Evolutionary conservation across 2,329 filamentous ascomycete genomes (phyloP).

Genomic region (Lachnellula willkommii): DNA sequence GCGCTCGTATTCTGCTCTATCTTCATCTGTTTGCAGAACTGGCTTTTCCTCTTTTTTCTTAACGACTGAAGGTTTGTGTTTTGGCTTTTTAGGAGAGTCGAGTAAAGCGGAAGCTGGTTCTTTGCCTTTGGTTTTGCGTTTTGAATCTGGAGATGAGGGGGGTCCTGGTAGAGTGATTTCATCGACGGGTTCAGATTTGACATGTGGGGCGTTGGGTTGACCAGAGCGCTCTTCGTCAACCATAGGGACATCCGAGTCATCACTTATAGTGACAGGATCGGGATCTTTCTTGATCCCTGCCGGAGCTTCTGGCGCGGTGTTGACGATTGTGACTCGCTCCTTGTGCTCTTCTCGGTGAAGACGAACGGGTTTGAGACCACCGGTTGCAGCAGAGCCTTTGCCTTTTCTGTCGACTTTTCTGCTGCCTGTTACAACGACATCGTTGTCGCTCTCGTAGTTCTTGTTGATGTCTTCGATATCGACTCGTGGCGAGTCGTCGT

Average conservation of each 20-base stretch:
- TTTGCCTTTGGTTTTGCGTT: conserved; percentile 9
- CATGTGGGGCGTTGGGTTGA: neutral
- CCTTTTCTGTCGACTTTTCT: conserved; percentile 7
- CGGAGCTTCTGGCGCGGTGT: conserved; percentile 14
- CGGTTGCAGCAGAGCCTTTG: conserved; percentile 8
- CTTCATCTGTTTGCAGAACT: conserved; percentile 47
- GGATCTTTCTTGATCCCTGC: conserved; percentile 1
- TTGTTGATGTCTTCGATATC: conserved; percentile 30
- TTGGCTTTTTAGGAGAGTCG: neutral
- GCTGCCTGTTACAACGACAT: conserved; percentile 4
- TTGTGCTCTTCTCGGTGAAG: conserved; percentile 29
- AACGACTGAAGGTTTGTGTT: neutral
- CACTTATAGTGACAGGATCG: neutral
- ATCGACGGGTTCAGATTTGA: neutral
- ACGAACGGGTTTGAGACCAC: conserved; percentile 26
- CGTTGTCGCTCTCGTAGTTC: conserved; percentile 16
- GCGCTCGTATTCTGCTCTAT: conserved; percentile 45
- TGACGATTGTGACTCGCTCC: conserved; percentile 27
- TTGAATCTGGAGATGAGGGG: conserved; percentile 6
- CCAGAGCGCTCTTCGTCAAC: conserved; percentile 12
- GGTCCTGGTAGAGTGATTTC: neutral
- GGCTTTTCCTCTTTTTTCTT: conserved; percentile 30
- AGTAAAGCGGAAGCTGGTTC: conserved; percentile 1
- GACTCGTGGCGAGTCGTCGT: conserved; percentile 22
- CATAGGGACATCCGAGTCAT: conserved; percentile 11